phyloP scores from a whole-genome alignment of 1,284 basidiomycete species.

The Austroboletus olivaceoglutinosus region DNA sequence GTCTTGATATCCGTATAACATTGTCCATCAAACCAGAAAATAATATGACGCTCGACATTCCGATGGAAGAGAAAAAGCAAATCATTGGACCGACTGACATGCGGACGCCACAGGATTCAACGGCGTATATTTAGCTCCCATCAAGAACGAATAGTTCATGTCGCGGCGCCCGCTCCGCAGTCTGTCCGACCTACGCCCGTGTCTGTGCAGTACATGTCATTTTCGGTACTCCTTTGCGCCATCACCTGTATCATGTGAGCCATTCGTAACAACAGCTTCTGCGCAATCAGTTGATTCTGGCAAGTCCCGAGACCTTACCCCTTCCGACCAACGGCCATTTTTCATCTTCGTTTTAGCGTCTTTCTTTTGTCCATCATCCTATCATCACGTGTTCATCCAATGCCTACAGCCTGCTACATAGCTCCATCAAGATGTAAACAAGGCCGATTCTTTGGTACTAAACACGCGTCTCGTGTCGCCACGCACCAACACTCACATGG shows the following conservation, averaged over 20 bases:
- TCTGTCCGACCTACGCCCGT: neutral
- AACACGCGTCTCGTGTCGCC: neutral
- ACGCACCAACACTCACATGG: neutral
- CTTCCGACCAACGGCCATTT: neutral
- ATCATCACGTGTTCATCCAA: neutral
- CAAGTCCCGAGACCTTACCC: neutral
- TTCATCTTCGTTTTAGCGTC: neutral
- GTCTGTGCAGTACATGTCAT: neutral
- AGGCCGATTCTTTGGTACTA: neutral
- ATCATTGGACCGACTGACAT: neutral
- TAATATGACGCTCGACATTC: neutral
- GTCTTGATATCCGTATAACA: constrained; percentile 7
- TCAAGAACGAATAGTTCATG: neutral
- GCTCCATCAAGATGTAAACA: neutral
- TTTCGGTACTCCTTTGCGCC: constrained; percentile 1
- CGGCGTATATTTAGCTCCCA: neutral
- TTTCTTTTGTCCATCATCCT: neutral
- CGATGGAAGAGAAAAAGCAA: neutral
- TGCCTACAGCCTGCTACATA: neutral
- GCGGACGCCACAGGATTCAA: neutral
- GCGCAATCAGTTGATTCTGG: neutral
- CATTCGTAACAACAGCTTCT: neutral
- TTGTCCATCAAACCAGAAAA: neutral
- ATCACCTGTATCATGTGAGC: neutral
- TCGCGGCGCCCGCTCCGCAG: neutral